phyloP scores from a whole-genome alignment of 208 protist species.

The Balamuthia mandrillaris region DNA sequence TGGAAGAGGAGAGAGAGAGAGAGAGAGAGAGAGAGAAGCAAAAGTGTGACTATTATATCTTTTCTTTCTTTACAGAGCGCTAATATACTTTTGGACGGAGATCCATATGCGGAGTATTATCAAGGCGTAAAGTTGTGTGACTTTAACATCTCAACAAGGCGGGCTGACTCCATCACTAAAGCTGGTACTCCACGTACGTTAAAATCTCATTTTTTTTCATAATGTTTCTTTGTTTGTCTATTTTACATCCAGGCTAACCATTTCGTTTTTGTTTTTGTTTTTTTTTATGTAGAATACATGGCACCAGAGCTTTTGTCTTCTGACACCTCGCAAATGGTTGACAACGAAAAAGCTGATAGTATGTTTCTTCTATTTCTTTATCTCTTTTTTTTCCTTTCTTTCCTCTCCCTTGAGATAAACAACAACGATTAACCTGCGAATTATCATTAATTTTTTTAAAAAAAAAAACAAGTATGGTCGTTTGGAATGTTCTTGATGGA shows the following conservation, averaged over 20 bases:
- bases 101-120: slow-evolving; percentile 18
- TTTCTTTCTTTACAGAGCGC: not conserved
- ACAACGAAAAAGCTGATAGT: slow-evolving; percentile 16
- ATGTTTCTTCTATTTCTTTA: not conserved
- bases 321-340: not conserved
- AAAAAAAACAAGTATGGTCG: not conserved
- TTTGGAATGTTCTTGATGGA: slow-evolving; percentile 31
- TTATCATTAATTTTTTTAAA: not conserved
- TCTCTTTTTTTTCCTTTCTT: not conserved
- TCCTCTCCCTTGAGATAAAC: not conserved
- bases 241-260: not conserved
- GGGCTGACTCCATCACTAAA: not conserved
- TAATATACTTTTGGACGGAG: slow-evolving; percentile 16
- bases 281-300: slow-evolving; percentile 36
- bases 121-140: slow-evolving; percentile 18
- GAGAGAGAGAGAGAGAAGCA: too few species aligned
- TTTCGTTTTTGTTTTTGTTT: not conserved
- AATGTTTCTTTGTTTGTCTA: not conserved
- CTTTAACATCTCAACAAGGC: slow-evolving; percentile 22
- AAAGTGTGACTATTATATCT: too few species aligned
- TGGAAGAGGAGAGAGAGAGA: too few species aligned
- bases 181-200: slow-evolving; percentile 17
- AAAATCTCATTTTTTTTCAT: not conserved
- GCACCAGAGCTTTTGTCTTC: not conserved
- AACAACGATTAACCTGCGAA: not conserved